These are phyloP conservation scores for Neofusicoccum parvum DNA, from an alignment of 2,329 filamentous ascomycete genomes.

Conservation along the genomic window DNA sequence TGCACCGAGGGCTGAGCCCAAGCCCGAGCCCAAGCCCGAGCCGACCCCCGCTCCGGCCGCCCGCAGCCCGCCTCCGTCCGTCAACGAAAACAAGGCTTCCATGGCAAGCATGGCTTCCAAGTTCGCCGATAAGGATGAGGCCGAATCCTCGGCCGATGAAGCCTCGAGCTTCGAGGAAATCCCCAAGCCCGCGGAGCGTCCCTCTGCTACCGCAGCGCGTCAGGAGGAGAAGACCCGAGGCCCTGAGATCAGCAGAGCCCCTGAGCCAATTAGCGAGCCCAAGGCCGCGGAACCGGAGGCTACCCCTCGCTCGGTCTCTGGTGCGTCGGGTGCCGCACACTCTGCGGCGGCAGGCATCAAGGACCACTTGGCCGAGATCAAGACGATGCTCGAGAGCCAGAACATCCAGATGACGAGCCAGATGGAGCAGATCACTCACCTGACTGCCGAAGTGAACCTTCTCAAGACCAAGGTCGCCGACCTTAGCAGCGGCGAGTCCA, in stretches of 20 bases:
- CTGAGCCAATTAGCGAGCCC: not conserved
- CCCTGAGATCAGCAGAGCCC: constrained; percentile 34
- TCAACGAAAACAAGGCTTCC: constrained; percentile 84
- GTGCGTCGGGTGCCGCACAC: constrained; percentile 43
- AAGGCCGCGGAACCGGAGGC: constrained; percentile 51
- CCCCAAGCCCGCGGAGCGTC: constrained; percentile 70
- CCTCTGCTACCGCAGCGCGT: constrained; percentile 36
- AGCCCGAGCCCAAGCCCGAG: constrained; percentile 53
- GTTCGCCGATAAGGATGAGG: constrained; percentile 75
- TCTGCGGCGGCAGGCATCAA: constrained; percentile 59
- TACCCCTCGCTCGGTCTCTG: constrained; percentile 30
- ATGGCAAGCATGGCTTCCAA: constrained; percentile 84
- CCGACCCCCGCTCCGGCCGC: constrained; percentile 46
- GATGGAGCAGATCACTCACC: constrained; percentile 69
- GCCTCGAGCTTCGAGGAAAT: constrained; percentile 87
- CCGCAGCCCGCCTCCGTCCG: constrained; percentile 63
- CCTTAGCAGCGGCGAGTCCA: constrained; percentile 36
- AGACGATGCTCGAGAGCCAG: constrained; percentile 74
- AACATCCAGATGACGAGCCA: constrained; percentile 76
- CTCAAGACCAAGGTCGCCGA: constrained; percentile 76
- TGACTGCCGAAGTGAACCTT: constrained; percentile 68
- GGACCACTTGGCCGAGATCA: constrained; percentile 74
- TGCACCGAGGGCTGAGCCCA: constrained; percentile 54
- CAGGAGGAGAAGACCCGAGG: constrained; percentile 44
- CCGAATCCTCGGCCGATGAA: constrained; percentile 63